phyloP scores from a whole-genome alignment of 2,329 filamentous ascomycete genomes.

The Gremmenia infestans region DNA sequence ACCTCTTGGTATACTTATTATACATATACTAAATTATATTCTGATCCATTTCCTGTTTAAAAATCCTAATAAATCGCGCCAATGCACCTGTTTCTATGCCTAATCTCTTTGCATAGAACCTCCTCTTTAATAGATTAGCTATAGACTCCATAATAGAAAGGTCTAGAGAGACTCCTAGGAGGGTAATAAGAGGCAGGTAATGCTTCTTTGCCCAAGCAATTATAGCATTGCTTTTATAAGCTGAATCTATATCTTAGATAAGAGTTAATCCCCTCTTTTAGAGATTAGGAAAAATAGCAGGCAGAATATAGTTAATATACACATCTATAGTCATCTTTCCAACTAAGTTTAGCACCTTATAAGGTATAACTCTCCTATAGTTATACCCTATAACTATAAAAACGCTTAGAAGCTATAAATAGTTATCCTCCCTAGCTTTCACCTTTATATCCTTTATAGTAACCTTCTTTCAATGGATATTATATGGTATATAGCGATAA shows the following conservation, averaged over 20 bases:
- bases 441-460: conserved; percentile 1
- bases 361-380: not conserved
- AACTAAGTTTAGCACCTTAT: not conserved
- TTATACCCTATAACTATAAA: not conserved
- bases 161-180: not conserved
- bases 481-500: not conserved
- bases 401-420: not conserved
- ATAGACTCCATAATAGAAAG: conserved; percentile 1
- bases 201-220: not conserved
- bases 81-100: no score
- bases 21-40: not conserved
- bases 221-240: not conserved
- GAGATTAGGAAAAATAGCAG: not conserved
- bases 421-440: conserved; percentile 2
- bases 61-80: not conserved
- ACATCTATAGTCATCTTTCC: not conserved
- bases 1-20: not conserved
- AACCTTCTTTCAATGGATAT: conserved; percentile 2
- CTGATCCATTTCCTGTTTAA: not conserved
- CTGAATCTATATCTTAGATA: not conserved
- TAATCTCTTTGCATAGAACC: not conserved
- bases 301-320: not conserved
- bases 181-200: not conserved
- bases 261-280: not conserved
- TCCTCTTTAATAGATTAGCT: not conserved